These are phyloP conservation scores for Chloromonas sp. DNA, from an alignment of 163 green algal species.

Conservation along the genomic window DNA sequence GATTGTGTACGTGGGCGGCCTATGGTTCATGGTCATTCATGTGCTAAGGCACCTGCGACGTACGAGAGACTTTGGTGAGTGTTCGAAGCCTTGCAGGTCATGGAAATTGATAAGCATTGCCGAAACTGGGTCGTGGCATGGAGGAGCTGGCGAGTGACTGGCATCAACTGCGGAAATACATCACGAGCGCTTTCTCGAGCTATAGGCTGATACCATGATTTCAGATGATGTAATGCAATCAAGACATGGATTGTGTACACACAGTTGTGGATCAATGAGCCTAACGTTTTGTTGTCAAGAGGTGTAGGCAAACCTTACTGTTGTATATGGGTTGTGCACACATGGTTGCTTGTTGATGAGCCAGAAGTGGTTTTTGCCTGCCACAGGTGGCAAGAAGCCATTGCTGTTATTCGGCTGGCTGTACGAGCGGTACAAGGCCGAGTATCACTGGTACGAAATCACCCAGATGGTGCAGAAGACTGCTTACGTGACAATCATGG, in stretches of 20 bases:
- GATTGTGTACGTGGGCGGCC: conserved; percentile 12
- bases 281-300: neutral
- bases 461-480: conserved; percentile 4
- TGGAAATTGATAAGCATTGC: neutral
- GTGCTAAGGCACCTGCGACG: conserved; percentile 6
- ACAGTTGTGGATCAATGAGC: neutral
- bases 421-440: neutral
- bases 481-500: neutral
- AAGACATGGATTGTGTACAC: no score
- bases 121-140: no score
- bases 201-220: no score
- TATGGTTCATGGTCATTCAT: neutral
- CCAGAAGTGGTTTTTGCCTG: neutral
- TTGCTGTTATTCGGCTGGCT: conserved; percentile 4
- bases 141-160: no score
- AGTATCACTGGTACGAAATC: conserved; percentile 5
- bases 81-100: neutral
- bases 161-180: no score
- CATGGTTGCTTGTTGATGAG: neutral
- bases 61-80: conserved; percentile 1
- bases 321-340: neutral
- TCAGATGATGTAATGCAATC: no score
- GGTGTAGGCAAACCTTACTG: neutral
- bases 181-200: no score
- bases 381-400: neutral